Evolutionary conservation across 78 protist genomes (phyloP).

Genomic region (Dictyostelium brefeldianum): DNA sequence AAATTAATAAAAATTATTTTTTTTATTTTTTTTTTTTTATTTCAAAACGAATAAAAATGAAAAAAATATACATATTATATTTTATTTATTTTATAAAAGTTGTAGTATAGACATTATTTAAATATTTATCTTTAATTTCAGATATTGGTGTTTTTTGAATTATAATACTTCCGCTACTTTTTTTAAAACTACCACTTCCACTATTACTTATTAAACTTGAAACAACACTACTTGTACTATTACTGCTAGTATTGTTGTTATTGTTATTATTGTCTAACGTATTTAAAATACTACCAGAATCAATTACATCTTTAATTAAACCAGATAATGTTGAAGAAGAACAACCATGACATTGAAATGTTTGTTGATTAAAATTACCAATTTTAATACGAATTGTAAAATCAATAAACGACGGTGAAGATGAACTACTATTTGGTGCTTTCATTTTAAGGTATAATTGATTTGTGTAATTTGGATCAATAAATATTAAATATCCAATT

Average conservation of each 20-base stretch:
- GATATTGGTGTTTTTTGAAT: conserved; percentile 9
- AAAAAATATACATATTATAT: too few species aligned
- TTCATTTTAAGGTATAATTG: neutral
- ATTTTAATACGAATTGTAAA: conserved; percentile 15
- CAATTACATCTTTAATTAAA: neutral
- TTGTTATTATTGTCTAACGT: neutral
- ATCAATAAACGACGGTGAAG: neutral
- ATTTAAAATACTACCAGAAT: neutral
- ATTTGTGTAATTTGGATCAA: neutral
- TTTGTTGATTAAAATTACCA: neutral
- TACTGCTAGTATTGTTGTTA: neutral
- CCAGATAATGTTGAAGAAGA: neutral
- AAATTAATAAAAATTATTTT: neutral
- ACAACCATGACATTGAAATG: conserved; percentile 19
- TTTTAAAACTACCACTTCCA: neutral
- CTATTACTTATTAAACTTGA: neutral
- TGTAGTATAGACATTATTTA: neutral
- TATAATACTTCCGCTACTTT: neutral
- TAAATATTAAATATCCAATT: neutral
- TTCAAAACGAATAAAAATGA: too few species aligned
- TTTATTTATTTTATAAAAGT: too few species aligned
- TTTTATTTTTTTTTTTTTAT: neutral
- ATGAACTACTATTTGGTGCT: neutral
- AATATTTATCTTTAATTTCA: conserved; percentile 18
- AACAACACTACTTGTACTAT: neutral